phyloP scores from a whole-genome alignment of 306 rosid species.

The Corylus americana region DNA sequence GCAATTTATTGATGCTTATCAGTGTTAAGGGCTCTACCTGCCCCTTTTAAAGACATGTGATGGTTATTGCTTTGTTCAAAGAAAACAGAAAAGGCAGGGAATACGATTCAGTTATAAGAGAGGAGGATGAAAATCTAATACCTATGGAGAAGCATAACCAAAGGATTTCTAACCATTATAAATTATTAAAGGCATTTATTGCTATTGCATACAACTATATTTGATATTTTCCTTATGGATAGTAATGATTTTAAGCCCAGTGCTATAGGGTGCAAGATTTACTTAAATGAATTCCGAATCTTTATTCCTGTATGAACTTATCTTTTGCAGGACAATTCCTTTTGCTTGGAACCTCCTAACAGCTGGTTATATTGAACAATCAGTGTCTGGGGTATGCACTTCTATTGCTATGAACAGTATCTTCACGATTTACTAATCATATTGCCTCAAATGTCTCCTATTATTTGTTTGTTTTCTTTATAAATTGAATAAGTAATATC shows the following conservation, averaged over 20 bases:
- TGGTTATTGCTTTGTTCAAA: background rate
- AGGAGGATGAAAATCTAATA: background rate
- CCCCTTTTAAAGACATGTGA: background rate
- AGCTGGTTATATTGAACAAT: conserved; percentile 78
- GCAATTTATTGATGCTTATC: background rate
- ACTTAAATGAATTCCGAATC: conserved; percentile 7
- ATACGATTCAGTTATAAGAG: background rate
- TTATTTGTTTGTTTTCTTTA: conserved; percentile 2
- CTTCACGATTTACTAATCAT: conserved; percentile 3
- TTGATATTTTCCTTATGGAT: background rate
- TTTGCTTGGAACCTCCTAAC: conserved; percentile 92
- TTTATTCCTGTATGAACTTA: conserved; percentile 9
- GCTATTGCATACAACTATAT: background rate
- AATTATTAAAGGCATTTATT: background rate
- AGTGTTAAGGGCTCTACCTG: background rate
- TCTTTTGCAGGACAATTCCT: conserved; percentile 79
- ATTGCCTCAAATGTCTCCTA: background rate
- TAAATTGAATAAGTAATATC: background rate
- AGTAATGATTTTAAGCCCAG: background rate
- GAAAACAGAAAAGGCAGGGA: conserved; percentile 4
- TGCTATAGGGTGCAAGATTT: background rate
- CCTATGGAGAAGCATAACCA: background rate
- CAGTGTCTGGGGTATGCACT: conserved; percentile 69
- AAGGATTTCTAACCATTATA: background rate
- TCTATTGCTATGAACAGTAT: conserved; percentile 16